phyloP scores from a whole-genome alignment of 257 asterid species.

The Primulina eburnea region DNA sequence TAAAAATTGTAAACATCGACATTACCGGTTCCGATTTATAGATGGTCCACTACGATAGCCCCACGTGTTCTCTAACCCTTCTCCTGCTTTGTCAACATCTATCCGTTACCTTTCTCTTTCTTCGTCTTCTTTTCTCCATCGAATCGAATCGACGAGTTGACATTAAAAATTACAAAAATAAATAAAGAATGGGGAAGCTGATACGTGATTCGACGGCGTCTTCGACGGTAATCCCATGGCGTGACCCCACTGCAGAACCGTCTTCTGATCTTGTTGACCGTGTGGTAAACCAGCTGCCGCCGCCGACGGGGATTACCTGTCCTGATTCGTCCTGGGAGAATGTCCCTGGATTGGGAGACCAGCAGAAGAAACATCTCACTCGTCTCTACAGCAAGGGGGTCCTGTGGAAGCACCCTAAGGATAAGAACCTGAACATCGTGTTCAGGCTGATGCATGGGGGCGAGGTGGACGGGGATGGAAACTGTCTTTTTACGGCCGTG shows the following conservation, averaged over 20 bases:
- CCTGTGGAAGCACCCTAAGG: slow-evolving; percentile 81
- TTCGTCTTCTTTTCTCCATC: no score
- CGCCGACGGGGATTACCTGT: slow-evolving; percentile 7
- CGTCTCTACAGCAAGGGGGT: slow-evolving; percentile 71
- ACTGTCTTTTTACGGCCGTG: slow-evolving; percentile 84
- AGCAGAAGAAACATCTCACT: slow-evolving; percentile 60
- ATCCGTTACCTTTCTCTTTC: slow-evolving; percentile 41
- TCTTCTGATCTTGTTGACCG: slow-evolving; percentile 57
- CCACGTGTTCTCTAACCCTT: slow-evolving; percentile 41
- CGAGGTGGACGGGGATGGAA: slow-evolving; percentile 86
- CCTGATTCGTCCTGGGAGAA: slow-evolving; percentile 50
- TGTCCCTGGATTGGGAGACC: slow-evolving; percentile 77
- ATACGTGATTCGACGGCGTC: slow-evolving; percentile 88
- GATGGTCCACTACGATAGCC: slow-evolving; percentile 15
- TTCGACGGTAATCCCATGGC: slow-evolving; percentile 81
- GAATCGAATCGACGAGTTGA: no score
- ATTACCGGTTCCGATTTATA: no score
- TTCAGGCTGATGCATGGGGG: slow-evolving; percentile 84
- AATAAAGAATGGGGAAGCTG: slow-evolving; percentile 66
- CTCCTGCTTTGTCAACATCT: slow-evolving; percentile 46
- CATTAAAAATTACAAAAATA: neutral
- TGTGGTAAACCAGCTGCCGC: slow-evolving; percentile 13
- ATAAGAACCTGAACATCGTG: slow-evolving; percentile 41
- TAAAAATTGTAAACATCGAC: no score
- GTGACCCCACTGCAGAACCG: slow-evolving; percentile 69